phyloP scores from a whole-genome alignment of 2,329 filamentous ascomycete genomes.

The Scedosporium dehoogii region DNA sequence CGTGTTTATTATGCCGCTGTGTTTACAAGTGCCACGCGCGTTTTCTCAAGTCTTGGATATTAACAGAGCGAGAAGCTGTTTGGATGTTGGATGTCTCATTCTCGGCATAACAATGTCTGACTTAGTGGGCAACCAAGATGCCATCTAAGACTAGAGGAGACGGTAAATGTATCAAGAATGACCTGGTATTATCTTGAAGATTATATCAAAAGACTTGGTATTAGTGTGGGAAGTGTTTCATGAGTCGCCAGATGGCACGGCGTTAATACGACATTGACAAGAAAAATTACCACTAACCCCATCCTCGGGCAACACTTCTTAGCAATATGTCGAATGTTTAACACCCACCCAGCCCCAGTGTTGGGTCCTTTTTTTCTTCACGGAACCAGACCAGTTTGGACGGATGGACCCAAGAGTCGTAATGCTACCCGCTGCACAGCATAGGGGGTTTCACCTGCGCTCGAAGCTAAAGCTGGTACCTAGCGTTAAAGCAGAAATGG shows the following conservation, averaged over 20 bases:
- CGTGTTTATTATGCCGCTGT: too few species aligned
- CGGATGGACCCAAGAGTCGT: neutral
- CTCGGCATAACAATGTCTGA: too few species aligned
- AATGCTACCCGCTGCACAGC: neutral
- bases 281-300: neutral
- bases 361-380: neutral
- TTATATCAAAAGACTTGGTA: neutral
- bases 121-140: neutral
- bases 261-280: neutral
- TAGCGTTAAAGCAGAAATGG: neutral
- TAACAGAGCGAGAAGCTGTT: too few species aligned
- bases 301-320: too few species aligned
- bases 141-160: neutral
- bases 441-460: neutral
- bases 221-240: neutral
- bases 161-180: neutral
- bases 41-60: too few species aligned
- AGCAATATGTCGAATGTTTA: too few species aligned
- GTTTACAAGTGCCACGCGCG: too few species aligned
- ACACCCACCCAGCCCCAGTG: too few species aligned
- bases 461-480: neutral
- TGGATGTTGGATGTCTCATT: too few species aligned
- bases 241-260: neutral
- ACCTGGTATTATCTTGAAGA: neutral
- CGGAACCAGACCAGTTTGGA: neutral